Evolutionary conservation across 2,329 filamentous ascomycete species (phyloP).

Genomic region (Ophiostoma sp.): DNA sequence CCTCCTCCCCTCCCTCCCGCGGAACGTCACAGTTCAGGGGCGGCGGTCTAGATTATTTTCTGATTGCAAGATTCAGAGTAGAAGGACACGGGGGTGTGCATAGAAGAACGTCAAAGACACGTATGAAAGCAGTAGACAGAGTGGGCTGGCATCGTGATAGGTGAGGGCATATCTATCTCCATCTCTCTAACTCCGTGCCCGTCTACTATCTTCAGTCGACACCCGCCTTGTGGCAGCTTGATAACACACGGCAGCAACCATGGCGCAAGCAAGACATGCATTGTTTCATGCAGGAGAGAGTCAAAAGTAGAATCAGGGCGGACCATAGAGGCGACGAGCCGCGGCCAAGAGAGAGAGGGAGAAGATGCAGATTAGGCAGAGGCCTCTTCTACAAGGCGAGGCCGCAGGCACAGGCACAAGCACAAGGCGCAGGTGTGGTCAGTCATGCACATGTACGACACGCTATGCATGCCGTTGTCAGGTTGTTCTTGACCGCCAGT

Average conservation of each 20-base stretch:
- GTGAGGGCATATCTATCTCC: too few relatives aligned
- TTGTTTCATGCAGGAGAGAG: slow-evolving; percentile 1
- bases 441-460: background rate
- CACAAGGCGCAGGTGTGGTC: slow-evolving; percentile 1
- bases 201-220: background rate
- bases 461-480: background rate
- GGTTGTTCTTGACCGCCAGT: slow-evolving; percentile 6
- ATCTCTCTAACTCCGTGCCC: too few relatives aligned
- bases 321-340: background rate
- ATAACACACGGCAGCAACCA: background rate
- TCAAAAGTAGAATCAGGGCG: background rate
- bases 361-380: background rate
- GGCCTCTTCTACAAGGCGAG: background rate
- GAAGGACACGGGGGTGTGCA: background rate
- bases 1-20: too few relatives aligned
- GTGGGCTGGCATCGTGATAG: background rate
- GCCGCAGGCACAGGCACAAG: background rate
- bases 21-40: background rate
- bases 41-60: background rate
- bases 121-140: background rate
- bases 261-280: slow-evolving; percentile 8
- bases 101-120: background rate
- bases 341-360: background rate
- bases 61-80: background rate
- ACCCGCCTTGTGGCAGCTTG: background rate